Evolutionary conservation across 805 yeast species (phyloP), one percentile per base, ranked within the genome.

Genomic region (Pichia manshurica): DNA sequence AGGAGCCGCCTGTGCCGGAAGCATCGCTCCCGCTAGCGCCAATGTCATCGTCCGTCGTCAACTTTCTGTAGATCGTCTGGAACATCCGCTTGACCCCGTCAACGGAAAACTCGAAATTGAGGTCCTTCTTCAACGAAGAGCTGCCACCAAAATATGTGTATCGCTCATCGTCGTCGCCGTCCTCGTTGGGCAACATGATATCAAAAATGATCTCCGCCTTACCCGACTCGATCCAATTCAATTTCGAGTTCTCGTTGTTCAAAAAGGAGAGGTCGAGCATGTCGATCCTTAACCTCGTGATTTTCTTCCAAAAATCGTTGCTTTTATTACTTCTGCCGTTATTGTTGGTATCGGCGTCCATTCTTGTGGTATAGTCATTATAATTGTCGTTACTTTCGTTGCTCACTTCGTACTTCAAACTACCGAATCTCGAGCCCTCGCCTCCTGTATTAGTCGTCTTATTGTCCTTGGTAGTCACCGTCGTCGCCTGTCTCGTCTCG

Each of bases 221-320:
- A 4, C 93, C 91, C 41, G 78, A 79, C 22, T 75, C 73, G 12
- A 86, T 63, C 95, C 93, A 86, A 57, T 81, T 82, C 58, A 84
- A 79, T 52, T 79, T 74, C 57, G 72, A 71, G 19, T 56, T 48
- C 10, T 55, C 52, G 13, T 53, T 59, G 20, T 61, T 53, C n/a
- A 51, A 45, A 34, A 55, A 56, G 10, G 66, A 57, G 28, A 70
- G 46, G 49, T 70, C 72, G 16, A 70, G 52, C 52, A 61, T 65
- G 53, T 70, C 72, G 13, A 70, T 55, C 47, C 71, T 57, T 37
- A 78, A 57, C 51, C 82, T 64, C 10, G 79, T 73, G 20, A 75
- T 70, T 50, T 72, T 71, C 46, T 75, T 75, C 77, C 78, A 76
- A 10, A 77, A 73, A 22, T 53, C 53, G 9, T 39, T 43, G 2